Evolutionary conservation across 331 rosid genomes (phyloP).

Genomic region (Malus hybrid): DNA sequence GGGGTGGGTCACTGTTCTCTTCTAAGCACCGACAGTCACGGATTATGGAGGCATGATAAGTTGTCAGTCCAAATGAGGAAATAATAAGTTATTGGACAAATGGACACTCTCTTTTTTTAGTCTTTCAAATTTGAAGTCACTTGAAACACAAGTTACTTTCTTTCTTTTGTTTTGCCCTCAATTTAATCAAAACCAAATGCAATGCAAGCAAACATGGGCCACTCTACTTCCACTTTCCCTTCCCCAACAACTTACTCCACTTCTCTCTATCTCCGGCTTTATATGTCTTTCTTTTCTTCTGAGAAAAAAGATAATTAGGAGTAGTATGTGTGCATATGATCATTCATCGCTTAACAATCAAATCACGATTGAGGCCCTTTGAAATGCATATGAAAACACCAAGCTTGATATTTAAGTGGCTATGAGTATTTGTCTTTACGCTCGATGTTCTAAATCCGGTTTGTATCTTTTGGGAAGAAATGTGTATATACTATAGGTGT

Average conservation of each 20-base stretch:
- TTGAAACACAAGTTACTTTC: not conserved
- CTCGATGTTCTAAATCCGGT: not conserved
- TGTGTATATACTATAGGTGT: not conserved
- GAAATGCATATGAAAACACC: not conserved
- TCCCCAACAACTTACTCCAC: too few species aligned
- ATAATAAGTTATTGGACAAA: not conserved
- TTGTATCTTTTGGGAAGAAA: not conserved
- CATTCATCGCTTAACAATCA: too few species aligned
- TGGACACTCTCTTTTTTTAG: not conserved
- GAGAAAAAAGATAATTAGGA: too few species aligned
- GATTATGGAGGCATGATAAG: not conserved
- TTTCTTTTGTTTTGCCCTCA: not conserved
- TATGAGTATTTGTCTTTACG: too few species aligned
- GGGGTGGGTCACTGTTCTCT: not conserved
- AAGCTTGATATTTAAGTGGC: not conserved
- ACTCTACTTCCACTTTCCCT: not conserved
- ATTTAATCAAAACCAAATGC: not conserved
- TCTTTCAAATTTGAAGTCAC: too few species aligned
- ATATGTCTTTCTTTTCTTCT: too few species aligned
- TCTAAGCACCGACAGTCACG: constrained; percentile 20
- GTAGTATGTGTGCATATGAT: too few species aligned
- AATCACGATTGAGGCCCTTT: not conserved
- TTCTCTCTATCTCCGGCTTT: too few species aligned
- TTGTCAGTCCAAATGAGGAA: not conserved
- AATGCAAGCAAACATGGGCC: not conserved